These are phyloP conservation scores for Fusarium illudens DNA, from an alignment of 2,329 filamentous ascomycete species.

Conservation along the genomic window DNA sequence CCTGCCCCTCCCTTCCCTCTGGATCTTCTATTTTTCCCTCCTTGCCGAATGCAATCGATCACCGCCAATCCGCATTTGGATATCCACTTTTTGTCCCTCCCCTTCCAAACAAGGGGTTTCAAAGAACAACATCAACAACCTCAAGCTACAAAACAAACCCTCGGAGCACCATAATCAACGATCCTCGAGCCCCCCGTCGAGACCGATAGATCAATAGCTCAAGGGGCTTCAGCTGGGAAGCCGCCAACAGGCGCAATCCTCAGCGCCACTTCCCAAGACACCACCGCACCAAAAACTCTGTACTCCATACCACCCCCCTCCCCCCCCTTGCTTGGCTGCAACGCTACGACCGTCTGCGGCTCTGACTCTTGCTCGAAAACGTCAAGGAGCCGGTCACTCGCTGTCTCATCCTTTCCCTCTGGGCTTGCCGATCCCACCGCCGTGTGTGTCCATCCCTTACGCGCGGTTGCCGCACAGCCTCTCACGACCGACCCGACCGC, in stretches of 20 bases:
- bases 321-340: constrained; percentile 7
- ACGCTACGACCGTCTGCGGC: constrained; percentile 23
- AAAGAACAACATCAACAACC: background rate
- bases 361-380: constrained; percentile 11
- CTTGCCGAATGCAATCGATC: constrained; percentile 7
- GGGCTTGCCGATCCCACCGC: constrained; percentile 23
- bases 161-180: background rate
- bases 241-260: constrained; percentile 11
- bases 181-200: background rate
- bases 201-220: background rate
- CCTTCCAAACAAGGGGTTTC: constrained; percentile 23
- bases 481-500: background rate
- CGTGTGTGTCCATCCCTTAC: constrained; percentile 9
- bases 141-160: background rate
- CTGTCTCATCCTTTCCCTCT: constrained; percentile 9
- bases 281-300: background rate
- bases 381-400: background rate
- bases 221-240: constrained; percentile 1
- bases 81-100: background rate
- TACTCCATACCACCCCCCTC: background rate
- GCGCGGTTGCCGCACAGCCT: constrained; percentile 8
- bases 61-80: constrained; percentile 16
- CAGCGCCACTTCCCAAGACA: background rate
- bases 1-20: constrained; percentile 1
- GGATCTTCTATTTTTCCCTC: constrained; percentile 35